Evolutionary conservation across 2,329 filamentous ascomycete genomes (phyloP), one percentile per base, ranked within the genome.

Genomic region (Cladosporium sp.): DNA sequence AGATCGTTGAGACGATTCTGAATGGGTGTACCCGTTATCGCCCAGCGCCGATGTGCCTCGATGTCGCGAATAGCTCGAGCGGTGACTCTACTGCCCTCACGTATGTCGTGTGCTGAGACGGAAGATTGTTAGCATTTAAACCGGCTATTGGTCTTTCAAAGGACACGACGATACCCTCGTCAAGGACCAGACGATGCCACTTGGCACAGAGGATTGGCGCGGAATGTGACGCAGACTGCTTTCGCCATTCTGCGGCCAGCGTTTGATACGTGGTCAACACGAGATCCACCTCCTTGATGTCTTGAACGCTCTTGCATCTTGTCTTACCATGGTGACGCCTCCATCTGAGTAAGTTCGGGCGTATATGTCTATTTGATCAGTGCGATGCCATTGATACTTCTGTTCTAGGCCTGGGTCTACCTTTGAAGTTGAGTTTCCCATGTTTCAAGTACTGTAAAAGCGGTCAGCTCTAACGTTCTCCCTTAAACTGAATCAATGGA

Each of bases 231-330:
- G 28, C 5, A 9, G 28, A 28, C 3, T 30, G 17, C 51, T 39
- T 39, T 37, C n/a, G 36, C 51, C 34, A 54, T n/a, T 38, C 30
- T 3, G 25, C 7, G 5, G 19, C 19, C 20, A 79, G 66, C 0
- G 74, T 77, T 28, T 78, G 72, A 51, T 78, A 79, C 0, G 76
- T 79, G 4, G 76, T 76, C 1, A 79, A 43, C 0, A 79, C 68
- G 0, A 79, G 60, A 7, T 70, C 59, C 66, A 66, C 42, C 76
- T 67, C 56, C 78, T 15, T 5, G 4, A 30, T 4, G 20, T 22
- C 17, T 38, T 14, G 4, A 4, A 39, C 12, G n/a, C n/a, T 17
- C n/a, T 17, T 5, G 37, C 5, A 4, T 39, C 37, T 5, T 15
- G 37, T 39, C n/a, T 39, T 39, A 12, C n/a, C 37, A 39, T 39